A percentile compares a stretch with the other conserved stretches of the same genome.
These are phyloP conservation scores for Phaeosphaeriaceae sp. DNA, from an alignment of 2,329 filamentous ascomycete species.

Conservation along the genomic window DNA sequence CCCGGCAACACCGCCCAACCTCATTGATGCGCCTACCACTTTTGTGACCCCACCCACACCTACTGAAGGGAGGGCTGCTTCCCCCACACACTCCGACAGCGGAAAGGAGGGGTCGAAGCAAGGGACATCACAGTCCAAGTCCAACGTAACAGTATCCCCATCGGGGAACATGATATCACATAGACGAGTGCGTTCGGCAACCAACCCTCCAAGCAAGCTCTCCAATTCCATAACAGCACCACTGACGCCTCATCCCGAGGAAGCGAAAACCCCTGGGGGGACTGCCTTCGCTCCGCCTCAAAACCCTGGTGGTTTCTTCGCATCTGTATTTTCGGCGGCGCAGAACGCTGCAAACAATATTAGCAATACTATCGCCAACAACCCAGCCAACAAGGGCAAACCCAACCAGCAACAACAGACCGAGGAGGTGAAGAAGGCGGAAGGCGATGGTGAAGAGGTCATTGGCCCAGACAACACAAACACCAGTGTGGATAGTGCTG, in stretches of 20 bases:
- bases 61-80: constrained; percentile 53
- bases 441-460: constrained; percentile 51
- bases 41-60: constrained; percentile 70
- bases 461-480: constrained; percentile 43
- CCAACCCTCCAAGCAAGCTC: constrained; percentile 77
- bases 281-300: constrained; percentile 53
- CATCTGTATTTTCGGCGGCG: constrained; percentile 87
- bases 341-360: constrained; percentile 85
- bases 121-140: constrained; percentile 47
- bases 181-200: constrained; percentile 66
- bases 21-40: constrained; percentile 58
- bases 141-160: constrained; percentile 64
- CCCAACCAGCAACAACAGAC: constrained; percentile 45
- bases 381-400: constrained; percentile 59
- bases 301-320: constrained; percentile 75
- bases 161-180: constrained; percentile 77
- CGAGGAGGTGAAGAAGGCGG: constrained; percentile 34
- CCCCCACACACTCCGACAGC: constrained; percentile 37
- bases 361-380: constrained; percentile 75
- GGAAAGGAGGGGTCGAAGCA: constrained; percentile 34
- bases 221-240: constrained; percentile 72
- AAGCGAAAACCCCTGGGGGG: constrained; percentile 64
- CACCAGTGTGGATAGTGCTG: constrained; percentile 21
- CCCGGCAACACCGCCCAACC: constrained; percentile 52
- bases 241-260: constrained; percentile 78